These are phyloP conservation scores for Keithomyces neogunnii DNA, from an alignment of 2,329 filamentous ascomycete species.

Conservation along the genomic window DNA sequence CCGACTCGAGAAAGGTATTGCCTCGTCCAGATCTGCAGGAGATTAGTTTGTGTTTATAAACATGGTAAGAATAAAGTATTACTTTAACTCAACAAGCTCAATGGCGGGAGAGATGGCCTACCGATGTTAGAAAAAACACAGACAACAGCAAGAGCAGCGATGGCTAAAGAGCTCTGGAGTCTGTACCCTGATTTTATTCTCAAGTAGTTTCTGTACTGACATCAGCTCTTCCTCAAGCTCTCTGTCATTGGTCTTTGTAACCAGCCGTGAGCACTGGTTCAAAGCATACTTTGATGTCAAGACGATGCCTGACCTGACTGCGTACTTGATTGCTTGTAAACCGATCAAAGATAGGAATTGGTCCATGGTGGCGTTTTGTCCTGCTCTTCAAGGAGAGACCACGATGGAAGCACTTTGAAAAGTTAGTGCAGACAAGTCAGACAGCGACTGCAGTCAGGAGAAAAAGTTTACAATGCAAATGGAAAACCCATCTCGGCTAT, in stretches of 20 bases:
- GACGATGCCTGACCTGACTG: slow-evolving; percentile 77
- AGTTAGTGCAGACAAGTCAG: background rate
- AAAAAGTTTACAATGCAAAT: too few species aligned
- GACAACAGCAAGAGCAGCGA: slow-evolving; percentile 1
- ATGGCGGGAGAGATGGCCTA: slow-evolving; percentile 84
- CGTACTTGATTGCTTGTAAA: slow-evolving; percentile 80
- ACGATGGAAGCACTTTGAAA: background rate
- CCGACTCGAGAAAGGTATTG: slow-evolving; percentile 65
- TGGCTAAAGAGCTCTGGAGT: slow-evolving; percentile 7
- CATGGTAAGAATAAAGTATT: slow-evolving; percentile 16
- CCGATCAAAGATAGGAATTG: slow-evolving; percentile 45
- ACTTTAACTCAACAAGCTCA: slow-evolving; percentile 88
- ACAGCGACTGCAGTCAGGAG: too few species aligned
- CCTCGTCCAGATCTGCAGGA: slow-evolving; percentile 39
- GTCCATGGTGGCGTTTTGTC: slow-evolving; percentile 51
- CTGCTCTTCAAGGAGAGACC: background rate
- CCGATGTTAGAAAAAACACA: background rate
- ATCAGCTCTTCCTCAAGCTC: slow-evolving; percentile 61
- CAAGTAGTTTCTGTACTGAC: slow-evolving; percentile 66
- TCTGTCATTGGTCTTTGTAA: slow-evolving; percentile 68
- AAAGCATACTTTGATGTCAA: slow-evolving; percentile 83
- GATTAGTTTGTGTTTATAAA: too few species aligned
- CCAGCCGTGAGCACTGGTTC: slow-evolving; percentile 66
- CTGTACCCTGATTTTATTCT: slow-evolving; percentile 72
- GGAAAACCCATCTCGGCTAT: too few species aligned